Conservation (phyloP, 768 basidiomycete genomes). For the Tricholoma furcatifolium region DNA sequence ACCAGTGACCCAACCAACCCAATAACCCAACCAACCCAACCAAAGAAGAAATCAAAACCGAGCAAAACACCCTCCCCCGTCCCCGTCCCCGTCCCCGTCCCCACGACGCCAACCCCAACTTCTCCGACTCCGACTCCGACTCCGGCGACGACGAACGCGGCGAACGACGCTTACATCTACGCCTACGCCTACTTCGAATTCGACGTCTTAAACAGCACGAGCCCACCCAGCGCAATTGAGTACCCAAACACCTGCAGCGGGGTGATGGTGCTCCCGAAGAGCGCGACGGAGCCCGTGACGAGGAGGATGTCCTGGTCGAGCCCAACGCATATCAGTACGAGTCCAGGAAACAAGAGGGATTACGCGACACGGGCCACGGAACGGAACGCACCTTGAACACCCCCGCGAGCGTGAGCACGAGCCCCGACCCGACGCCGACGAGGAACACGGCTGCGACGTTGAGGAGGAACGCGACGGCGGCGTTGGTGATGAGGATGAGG, state of each 20-base stretch:
- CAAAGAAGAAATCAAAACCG: no score
- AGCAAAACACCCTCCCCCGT: no score
- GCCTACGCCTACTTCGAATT: constrained; percentile 49
- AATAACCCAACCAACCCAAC: no score
- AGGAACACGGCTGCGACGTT: constrained; percentile 95
- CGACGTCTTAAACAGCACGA: constrained; percentile 82
- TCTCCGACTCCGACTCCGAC: no score
- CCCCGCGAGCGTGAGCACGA: constrained; percentile 90
- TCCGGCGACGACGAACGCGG: no score
- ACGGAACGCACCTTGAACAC: constrained; percentile 73
- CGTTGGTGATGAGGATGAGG: constrained; percentile 77
- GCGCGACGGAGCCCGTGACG: constrained; percentile 84
- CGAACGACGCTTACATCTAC: no score
- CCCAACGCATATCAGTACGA: not conserved
- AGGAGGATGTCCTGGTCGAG: constrained; percentile 81
- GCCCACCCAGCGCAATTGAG: constrained; percentile 80
- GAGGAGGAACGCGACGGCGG: constrained; percentile 80
- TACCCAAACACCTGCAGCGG: constrained; percentile 89
- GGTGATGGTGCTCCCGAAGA: constrained; percentile 81
- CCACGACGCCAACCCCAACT: no score
- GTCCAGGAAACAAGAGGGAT: not conserved
- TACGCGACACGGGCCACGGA: not conserved
- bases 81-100: no score
- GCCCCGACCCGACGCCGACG: constrained; percentile 82
- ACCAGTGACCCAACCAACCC: no score